Evolutionary conservation across 2,329 filamentous ascomycete genomes (phyloP).

Genomic region (Aaosphaeria arxii): DNA sequence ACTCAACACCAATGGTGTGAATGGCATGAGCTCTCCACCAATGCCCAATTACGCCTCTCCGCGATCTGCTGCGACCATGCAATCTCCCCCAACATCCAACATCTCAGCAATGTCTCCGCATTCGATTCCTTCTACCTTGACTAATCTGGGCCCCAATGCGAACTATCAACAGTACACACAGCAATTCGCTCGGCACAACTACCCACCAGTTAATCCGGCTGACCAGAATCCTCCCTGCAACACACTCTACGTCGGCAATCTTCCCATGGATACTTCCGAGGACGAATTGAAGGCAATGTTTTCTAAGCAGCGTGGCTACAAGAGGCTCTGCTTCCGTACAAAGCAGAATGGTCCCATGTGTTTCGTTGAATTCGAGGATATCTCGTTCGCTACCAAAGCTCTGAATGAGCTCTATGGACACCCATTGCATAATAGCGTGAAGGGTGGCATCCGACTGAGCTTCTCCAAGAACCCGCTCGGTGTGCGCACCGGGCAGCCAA

Average conservation of each 20-base stretch:
- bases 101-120: conserved; percentile 43
- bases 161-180: conserved; percentile 55
- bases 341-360: conserved; percentile 98
- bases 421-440: conserved; percentile 83
- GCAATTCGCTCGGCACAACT: conserved; percentile 62
- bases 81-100: conserved; percentile 44
- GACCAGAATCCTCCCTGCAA: conserved; percentile 98
- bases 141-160: conserved; percentile 46
- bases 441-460: conserved; percentile 90
- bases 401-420: conserved; percentile 86
- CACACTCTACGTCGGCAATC: conserved; percentile 95
- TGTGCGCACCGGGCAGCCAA: conserved; percentile 73
- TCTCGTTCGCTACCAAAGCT: conserved; percentile 87
- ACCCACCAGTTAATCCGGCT: conserved; percentile 86
- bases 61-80: conserved; percentile 47
- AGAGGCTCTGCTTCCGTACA: conserved; percentile 88
- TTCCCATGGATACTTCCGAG: conserved; percentile 88
- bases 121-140: conserved; percentile 58
- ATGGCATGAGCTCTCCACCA: conserved; percentile 51
- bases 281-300: conserved; percentile 95
- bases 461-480: conserved; percentile 98
- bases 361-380: conserved; percentile 96
- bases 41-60: conserved; percentile 54
- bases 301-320: conserved; percentile 90
- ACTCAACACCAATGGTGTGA: conserved; percentile 59